Conservation (phyloP, 345 rosid species). For the Eucalyptus curtisii region DNA sequence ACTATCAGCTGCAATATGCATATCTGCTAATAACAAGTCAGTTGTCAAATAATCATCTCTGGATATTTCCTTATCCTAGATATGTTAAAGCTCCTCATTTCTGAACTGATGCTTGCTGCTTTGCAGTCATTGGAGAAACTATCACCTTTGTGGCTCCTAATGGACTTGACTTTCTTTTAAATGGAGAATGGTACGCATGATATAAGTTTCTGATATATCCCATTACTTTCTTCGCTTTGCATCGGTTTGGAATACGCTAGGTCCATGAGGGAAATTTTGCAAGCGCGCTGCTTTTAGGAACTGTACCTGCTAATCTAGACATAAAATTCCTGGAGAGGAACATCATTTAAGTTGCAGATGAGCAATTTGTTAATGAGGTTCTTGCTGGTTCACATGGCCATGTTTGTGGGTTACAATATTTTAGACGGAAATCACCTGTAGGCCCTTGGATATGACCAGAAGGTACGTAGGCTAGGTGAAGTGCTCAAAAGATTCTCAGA, state of each 20-base stretch:
- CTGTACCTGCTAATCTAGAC: background rate
- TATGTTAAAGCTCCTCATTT: background rate
- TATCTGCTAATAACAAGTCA: background rate
- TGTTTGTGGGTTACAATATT: background rate
- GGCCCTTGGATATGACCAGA: background rate
- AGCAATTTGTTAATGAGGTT: background rate
- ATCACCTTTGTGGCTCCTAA: constrained; percentile 63
- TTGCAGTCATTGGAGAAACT: constrained; percentile 94
- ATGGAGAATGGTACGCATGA: constrained; percentile 85
- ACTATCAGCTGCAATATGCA: background rate
- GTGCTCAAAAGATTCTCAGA: background rate
- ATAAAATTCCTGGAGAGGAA: background rate
- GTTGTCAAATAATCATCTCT: background rate
- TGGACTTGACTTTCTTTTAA: constrained; percentile 54
- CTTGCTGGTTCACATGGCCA: background rate
- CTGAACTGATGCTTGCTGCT: background rate
- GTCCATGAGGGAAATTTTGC: background rate
- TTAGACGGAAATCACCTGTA: background rate
- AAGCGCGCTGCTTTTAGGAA: background rate
- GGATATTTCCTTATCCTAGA: background rate
- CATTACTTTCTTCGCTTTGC: background rate
- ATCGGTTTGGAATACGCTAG: background rate
- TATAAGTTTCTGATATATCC: background rate
- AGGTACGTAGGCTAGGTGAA: background rate
- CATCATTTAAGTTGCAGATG: background rate